Conservation (phyloP, 495 filamentous ascomycete species). For the Daldinia childiae region DNA sequence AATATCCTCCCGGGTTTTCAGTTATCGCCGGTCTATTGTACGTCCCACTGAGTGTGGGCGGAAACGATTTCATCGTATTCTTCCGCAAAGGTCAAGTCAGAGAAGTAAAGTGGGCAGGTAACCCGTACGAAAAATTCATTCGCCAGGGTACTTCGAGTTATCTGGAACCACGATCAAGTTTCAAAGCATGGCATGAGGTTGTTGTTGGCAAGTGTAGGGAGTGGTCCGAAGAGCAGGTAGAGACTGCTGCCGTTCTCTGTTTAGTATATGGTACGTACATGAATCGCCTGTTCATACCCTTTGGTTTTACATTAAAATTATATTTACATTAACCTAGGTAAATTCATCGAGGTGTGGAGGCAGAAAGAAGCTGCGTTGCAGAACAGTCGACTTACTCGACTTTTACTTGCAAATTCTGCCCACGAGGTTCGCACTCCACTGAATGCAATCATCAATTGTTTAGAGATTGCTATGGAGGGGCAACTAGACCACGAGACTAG, state of each 20-base stretch:
- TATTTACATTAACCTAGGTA: conserved; percentile 42
- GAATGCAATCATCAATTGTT: conserved; percentile 95
- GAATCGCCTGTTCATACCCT: neutral
- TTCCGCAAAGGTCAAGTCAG: conserved; percentile 82
- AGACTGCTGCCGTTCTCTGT: conserved; percentile 89
- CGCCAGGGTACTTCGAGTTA: conserved; percentile 73
- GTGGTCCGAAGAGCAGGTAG: conserved; percentile 79
- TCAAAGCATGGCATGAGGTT: conserved; percentile 78
- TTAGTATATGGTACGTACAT: conserved; percentile 83
- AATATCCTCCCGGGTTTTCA: conserved; percentile 81
- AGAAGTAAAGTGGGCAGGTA: conserved; percentile 92
- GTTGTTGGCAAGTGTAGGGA: conserved; percentile 79
- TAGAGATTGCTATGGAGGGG: conserved; percentile 93
- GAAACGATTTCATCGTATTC: conserved; percentile 90
- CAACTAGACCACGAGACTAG: conserved; percentile 82
- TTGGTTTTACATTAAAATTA: neutral
- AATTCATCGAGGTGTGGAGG: conserved; percentile 88
- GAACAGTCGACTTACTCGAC: conserved; percentile 78
- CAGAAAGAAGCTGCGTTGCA: conserved; percentile 89
- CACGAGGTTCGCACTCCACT: conserved; percentile 95
- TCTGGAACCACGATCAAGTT: conserved; percentile 79
- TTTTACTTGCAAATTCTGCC: conserved; percentile 90
- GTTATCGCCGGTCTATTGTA: conserved; percentile 83
- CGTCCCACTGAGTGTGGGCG: conserved; percentile 80
- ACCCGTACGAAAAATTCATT: conserved; percentile 84